phyloP scores from a whole-genome alignment of 331 rosid genomes.

The Arachis monticola region DNA sequence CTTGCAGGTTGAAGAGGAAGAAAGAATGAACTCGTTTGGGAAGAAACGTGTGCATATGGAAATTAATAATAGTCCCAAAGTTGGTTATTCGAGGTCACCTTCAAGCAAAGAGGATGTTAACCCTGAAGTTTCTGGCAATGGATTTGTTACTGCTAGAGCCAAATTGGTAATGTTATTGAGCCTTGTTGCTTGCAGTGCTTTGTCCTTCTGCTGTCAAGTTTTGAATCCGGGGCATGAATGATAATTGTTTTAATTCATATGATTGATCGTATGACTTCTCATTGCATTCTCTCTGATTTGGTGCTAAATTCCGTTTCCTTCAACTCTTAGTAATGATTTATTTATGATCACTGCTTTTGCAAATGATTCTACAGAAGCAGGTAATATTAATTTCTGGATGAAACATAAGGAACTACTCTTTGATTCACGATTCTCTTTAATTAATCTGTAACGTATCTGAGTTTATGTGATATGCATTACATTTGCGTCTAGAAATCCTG shows the following conservation, averaged over 20 bases:
- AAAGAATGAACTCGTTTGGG: conserved; percentile 50
- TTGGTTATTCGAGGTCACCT: conserved; percentile 62
- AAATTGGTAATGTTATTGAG: conserved; percentile 63
- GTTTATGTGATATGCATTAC: conserved; percentile 2
- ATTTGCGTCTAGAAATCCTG: conserved; percentile 24
- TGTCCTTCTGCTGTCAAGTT: conserved; percentile 4
- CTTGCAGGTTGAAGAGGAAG: conserved; percentile 53
- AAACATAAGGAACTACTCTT: conserved; percentile 10
- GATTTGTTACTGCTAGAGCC: conserved; percentile 70
- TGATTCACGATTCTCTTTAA: too few species aligned
- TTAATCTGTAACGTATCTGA: neutral
- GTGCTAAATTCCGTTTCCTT: conserved; percentile 2
- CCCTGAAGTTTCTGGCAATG: conserved; percentile 49
- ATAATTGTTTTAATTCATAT: neutral
- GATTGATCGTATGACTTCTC: neutral
- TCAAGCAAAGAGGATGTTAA: conserved; percentile 59
- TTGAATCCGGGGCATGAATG: neutral
- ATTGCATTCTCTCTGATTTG: conserved; percentile 1
- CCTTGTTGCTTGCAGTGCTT: conserved; percentile 9
- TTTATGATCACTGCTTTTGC: neutral
- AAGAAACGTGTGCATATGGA: conserved; percentile 70
- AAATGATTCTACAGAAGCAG: conserved; percentile 15
- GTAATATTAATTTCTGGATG: conserved; percentile 30
- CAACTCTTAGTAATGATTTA: neutral
- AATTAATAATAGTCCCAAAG: conserved; percentile 52